Base-by-base conservation (phyloP, 2,329 filamentous ascomycete genomes). In the Botrytis tulipae region DNA sequence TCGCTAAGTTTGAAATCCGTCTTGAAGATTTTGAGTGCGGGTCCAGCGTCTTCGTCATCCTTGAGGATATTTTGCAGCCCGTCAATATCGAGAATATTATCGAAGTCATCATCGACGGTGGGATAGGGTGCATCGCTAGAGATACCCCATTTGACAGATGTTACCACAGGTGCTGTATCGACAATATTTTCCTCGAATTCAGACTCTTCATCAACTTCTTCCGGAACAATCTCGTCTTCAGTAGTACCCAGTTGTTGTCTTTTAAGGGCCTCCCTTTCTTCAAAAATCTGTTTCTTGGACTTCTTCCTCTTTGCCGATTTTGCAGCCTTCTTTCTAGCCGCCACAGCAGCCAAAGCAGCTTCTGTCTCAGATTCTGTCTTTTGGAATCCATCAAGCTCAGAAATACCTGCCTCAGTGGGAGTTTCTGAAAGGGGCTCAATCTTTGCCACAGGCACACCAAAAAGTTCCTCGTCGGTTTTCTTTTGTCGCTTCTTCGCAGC, bases 401-500 rank as follows among this genome's bases (percentile, higher is more conserved):
- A 83, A 67, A 86, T 82, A 46, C 83, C 78, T 40, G 84, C 84
- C 72, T 90, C 85, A 22, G 76, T 73, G 25, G 78, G 77, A 32
- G 73, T 76, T 40, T 78, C 78, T 54, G 77, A 82, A 46, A 87
- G 86, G 44, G 84, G 82, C 71, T 87, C 86, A 35, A 89, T 84
- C 73, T 84, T 85, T 69, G 86, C 85, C 35, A 89, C 85, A 48
- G 87, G 88, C 62, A 92, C 85, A 22, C 89, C 90, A 79, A 94
- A 94, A 8, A 95, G 85, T 78, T 94, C 92, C 78, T 95, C 93
- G 73, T 95, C 93, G 0, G 86, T 86, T 80, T 93, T 94, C 84
- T 94, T 95, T 78, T 91, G 92, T 67, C 93, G 90, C 82, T 97
- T 96, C 69, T 92, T 89, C 65, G 91, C 88, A 72, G 88, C 87